Base-by-base conservation (phyloP, 1,284 basidiomycete species). In the Erythrobasidium hasegawianum region DNA sequence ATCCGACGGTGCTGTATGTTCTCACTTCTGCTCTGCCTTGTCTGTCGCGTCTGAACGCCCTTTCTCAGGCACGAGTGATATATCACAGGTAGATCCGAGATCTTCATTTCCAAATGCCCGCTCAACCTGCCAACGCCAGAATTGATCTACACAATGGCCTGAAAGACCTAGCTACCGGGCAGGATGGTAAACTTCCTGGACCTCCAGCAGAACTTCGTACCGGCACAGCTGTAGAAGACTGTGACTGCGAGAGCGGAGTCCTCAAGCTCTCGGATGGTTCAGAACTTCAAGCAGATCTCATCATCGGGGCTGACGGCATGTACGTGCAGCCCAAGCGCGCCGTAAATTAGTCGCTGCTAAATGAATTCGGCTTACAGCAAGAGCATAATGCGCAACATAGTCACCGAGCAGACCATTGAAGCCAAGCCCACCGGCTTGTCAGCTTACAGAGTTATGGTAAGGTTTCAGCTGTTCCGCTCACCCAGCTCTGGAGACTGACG, bases 291-390 rank as follows among this genome's bases (percentile, higher is more conserved):
- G 73, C 67, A 2, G 76, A 77, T 54, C 58, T 75, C 7, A 62
- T 77, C 29, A 67, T 77, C 33, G 76, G 70, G 3, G 75, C 75
- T 11, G 76, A 77, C 49, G 76, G 76, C 2, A 75, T 77, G 33
- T 33, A 11, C 11, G 33, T 33, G 33, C 33, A 33, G 33, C 33
- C 33, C 33, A 5, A 11, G 5, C 11, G 4, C 5, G 33, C 33
- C 33, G 33, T 33, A 33, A 4, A 11, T 5, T 33, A 11, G n/a
- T n/a, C n/a, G n/a, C n/a, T n/a, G 33, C 33, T 33, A 33, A 33
- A 33, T 4, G 4, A 33, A 4, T 4, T 4, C 11, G 5, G 4
- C 11, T 11, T 33, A 4, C 33, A 33, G 33, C 11, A 33, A 33
- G 11, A 33, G 33, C 33, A 33, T 33, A 4, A 33, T 33, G 33